Evolutionary conservation across 2,329 filamentous ascomycete genomes (phyloP).

Genomic region (Aspergillus pseudoterreus): DNA sequence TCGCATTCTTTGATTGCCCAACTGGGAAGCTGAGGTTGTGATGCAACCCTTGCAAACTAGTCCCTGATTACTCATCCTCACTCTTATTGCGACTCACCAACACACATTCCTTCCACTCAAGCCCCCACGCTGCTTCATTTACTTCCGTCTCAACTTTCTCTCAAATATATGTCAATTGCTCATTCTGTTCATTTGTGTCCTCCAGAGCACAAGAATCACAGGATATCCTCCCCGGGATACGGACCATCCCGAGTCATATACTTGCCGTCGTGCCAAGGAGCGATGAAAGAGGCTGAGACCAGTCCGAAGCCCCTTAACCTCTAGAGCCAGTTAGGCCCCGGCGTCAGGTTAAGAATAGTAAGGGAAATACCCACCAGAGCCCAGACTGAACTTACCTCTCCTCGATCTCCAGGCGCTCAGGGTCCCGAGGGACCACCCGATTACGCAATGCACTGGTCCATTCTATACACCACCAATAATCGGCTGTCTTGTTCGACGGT

Average conservation of each 20-base stretch:
- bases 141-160: too few species aligned
- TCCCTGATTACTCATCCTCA: neutral
- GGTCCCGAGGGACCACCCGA: slow-evolving; percentile 16
- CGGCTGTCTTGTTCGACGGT: slow-evolving; percentile 5
- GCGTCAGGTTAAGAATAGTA: slow-evolving; percentile 19
- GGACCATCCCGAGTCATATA: neutral
- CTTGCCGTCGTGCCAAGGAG: slow-evolving; percentile 10
- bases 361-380: slow-evolving; percentile 1
- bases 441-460: slow-evolving; percentile 19
- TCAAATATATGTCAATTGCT: too few species aligned
- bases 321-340: slow-evolving; percentile 1
- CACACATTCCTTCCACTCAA: too few species aligned
- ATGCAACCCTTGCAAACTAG: neutral
- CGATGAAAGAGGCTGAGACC: slow-evolving; percentile 8
- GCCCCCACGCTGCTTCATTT: too few species aligned
- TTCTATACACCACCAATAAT: slow-evolving; percentile 5
- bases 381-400: slow-evolving; percentile 8
- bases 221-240: too few species aligned
- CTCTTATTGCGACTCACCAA: too few species aligned
- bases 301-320: neutral
- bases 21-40: neutral
- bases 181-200: too few species aligned
- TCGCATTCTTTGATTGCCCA: neutral
- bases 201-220: too few species aligned
- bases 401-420: slow-evolving; percentile 3